Evolutionary conservation across 164 flowering plant genomes (phyloP), one percentile per base, ranked within the genome.

Genomic region (Kalanchoe fedtschenkoi): DNA sequence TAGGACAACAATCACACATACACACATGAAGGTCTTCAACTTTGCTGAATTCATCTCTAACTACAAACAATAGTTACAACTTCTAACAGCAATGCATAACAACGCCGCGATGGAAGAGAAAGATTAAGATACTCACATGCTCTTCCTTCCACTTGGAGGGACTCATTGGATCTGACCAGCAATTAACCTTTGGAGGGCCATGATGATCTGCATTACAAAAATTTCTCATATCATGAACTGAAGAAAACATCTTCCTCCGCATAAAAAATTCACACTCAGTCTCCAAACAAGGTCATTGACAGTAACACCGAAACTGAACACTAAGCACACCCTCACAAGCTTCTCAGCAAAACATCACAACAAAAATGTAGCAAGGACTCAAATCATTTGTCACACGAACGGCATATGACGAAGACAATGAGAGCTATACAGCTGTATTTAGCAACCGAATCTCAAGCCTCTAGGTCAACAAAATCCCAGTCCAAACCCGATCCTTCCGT

Each of bases 61-160:
- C n/a, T n/a, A n/a, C n/a, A n/a, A n/a, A n/a, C n/a, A n/a, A n/a
- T n/a, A n/a, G n/a, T n/a, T n/a, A 44, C 16, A 26, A 51, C 6
- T 16, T 2, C 13, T 47, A 21, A 22, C 21, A 22, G 29, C 21
- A 51, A 28, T 24, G 32, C 26, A 24, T 51, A 17, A 15, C 17
- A 26, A 10, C 42, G 17, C 13, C 6, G 29, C 9, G 29, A 29
- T 43, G 16, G 28, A 58, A 19, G 1, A 19, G 46, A n/a, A n/a
- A n/a, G 28, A 58, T 10, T 3, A 43, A 29, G 28, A 16, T 22
- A 74, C 81, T 78, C 32, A 84, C 89, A 42, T 84, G 86, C 71
- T 84, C 89, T 66, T 84, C 86, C 72, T 81, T 84, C 86, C 89
- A 84, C 33, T 78, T 75, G 29, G 78, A 66, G 17, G 89, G 86